Evolutionary conservation across 1,139 yeast species (phyloP), one percentile per base, ranked within the genome.

Genomic region (Debaryomycetaceae sp.): DNA sequence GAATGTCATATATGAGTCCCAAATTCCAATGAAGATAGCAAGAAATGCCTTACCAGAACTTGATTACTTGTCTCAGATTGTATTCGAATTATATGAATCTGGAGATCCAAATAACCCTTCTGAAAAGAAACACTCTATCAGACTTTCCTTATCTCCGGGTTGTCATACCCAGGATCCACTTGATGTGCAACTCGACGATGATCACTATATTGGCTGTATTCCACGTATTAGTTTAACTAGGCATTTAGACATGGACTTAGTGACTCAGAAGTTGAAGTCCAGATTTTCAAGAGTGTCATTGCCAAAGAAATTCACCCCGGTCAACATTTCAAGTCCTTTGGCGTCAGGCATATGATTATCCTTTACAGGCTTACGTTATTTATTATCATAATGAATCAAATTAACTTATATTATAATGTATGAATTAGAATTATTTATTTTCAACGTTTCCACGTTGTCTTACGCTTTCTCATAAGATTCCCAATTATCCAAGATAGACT

Each of bases 131-230:
- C 95, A 89, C 59, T 83, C 96, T 1, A 83, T 94, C 39, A 77
- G 98, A 53, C 74, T 94, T 46, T 83, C 95, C 14, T 74, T 94
- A 50, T 87, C 97, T 2, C 98, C 98, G 0, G 99, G 99, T 28
- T 94, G 98, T 63, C 97, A 94, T 62, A 89, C 98, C 0, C 96
- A 89, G 55, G 96, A 92, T 62, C 98, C 98, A 14, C 73, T 94
- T 47, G 98, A 94, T 65, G 96, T 94, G 34, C 96, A 92, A 63
- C 73, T 94, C 36, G 98, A 94, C 63, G 94, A 89, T 38, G 92
- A 89, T 60, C 99, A 94, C 63, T 92, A 94, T 64, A 92, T 94
- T 50, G 92, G 96, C 14, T 92, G 97, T 56, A 94, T 92, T 51
- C 96, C 97, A 31, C 79, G 92, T 53, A 79, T 89, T 41, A 83